phyloP scores from a whole-genome alignment of 768 basidiomycete species.

The Dioszegia crocea region DNA sequence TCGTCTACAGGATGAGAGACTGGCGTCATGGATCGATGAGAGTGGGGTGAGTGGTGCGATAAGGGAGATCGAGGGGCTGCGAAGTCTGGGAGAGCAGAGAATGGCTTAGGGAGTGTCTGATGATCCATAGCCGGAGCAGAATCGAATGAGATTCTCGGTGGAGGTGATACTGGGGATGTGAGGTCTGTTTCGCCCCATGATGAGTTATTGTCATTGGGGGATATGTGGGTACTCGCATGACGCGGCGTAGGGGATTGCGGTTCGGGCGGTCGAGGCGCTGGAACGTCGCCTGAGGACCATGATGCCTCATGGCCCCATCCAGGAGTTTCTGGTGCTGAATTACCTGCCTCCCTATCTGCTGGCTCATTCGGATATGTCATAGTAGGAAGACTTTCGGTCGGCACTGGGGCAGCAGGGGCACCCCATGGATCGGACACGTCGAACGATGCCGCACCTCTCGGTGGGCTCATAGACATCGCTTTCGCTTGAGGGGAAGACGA shows the following conservation, averaged over 20 bases:
- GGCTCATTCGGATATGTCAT: background rate
- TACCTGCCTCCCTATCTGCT: background rate
- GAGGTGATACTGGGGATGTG: background rate
- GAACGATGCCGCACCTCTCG: constrained; percentile 10
- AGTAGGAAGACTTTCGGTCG: background rate
- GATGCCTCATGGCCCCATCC: constrained; percentile 6
- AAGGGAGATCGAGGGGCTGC: constrained; percentile 4
- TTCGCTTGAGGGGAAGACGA: background rate
- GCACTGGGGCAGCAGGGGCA: background rate
- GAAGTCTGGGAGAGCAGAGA: background rate
- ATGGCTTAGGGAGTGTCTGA: background rate
- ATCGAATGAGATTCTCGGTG: background rate
- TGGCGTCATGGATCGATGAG: constrained; percentile 9
- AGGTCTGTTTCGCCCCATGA: background rate
- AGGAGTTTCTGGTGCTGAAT: background rate
- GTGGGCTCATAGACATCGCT: background rate
- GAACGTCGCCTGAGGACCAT: background rate
- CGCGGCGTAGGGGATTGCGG: background rate
- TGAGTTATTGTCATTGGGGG: background rate
- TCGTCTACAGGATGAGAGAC: background rate
- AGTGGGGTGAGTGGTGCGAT: constrained; percentile 4
- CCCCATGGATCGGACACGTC: constrained; percentile 39
- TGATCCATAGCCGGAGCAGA: background rate
- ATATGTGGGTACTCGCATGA: too few species aligned
- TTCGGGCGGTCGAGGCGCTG: constrained; percentile 3